Evolutionary conservation across 306 rosid species (phyloP).

Genomic region (Senna tora): DNA sequence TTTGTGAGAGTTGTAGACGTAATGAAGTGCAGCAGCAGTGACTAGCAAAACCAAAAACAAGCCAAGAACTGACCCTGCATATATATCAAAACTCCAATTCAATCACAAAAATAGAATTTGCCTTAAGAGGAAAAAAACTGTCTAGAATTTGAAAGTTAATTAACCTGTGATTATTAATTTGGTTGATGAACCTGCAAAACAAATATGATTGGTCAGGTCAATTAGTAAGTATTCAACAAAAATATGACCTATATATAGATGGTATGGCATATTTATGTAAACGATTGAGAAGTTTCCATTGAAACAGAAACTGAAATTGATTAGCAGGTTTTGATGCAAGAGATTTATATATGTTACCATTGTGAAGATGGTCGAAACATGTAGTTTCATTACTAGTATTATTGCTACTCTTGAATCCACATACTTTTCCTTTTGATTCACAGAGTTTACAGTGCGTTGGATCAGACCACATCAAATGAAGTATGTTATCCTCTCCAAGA

Average conservation of each 20-base stretch:
- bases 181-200: conserved; percentile 28
- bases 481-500: background rate
- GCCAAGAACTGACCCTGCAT: conserved; percentile 41
- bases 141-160: background rate
- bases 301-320: background rate
- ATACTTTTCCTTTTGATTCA: background rate
- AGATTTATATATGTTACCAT: background rate
- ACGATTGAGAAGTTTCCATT: background rate
- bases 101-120: background rate
- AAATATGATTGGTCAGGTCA: background rate
- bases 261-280: background rate
- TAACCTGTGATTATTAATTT: conserved; percentile 32
- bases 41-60: conserved; percentile 11
- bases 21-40: conserved; percentile 23
- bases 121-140: background rate
- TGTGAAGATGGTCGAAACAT: conserved; percentile 21
- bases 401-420: conserved; percentile 38
- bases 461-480: background rate
- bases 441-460: background rate
- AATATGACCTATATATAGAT: too few relatives aligned
- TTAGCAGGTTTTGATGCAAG: background rate
- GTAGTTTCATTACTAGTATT: background rate
- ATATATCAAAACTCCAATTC: background rate
- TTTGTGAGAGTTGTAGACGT: background rate
- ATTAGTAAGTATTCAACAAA: background rate